Evolutionary conservation across 2,329 filamentous ascomycete species (phyloP), one percentile per base, ranked within the genome.

Genomic region (Ophiosphaerella korrae): DNA sequence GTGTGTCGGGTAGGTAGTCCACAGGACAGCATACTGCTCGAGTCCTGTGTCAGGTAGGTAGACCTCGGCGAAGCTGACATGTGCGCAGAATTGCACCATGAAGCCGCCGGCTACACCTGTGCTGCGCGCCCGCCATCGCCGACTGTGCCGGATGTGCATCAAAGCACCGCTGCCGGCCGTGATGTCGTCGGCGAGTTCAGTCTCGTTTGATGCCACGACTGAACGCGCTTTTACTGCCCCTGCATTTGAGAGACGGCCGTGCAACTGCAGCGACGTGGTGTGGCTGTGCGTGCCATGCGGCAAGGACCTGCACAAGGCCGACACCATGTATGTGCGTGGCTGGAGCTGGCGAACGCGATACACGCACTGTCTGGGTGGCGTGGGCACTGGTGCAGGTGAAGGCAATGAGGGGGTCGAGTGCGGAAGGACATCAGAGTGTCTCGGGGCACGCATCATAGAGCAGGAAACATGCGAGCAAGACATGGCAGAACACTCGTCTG

Each of bases 341-440:
- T 97, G 92, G 92, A 88, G 85, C 55, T 97, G 92, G 92, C 87
- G 92, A 43, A 90, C 85, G 35, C 85, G 90, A 21, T 97, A 96
- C 71, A 88, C 87, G 33, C 81, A 80, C 13, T 88, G 90, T 58
- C 86, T 90, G 0, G 88, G 92, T 16, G 90, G 90, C 2, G 80
- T 95, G 0, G 91, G 92, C 21, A 92, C 89, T 0, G 92, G 92
- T 5, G 90, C 96, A 26, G 91, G 92, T 37, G 90, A 96, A 62
- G 92, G 91, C 29, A 87, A 92, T 64, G 88, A 93, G 62, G 92
- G 92, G 26, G 91, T 97, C 12, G 86, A 90, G 57, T 97, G 92
- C 68, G 92, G 91, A 0, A 85, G 90, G n/a, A 88, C 87, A 35
- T 77, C 78, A n/a, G 72, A 80, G 32, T 97, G 92, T 73, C 82